A percentile compares a stretch with the other conserved stretches of the same genome.
phyloP scores from a whole-genome alignment of 2,329 filamentous ascomycete species.

The Fusarium annulatum region DNA sequence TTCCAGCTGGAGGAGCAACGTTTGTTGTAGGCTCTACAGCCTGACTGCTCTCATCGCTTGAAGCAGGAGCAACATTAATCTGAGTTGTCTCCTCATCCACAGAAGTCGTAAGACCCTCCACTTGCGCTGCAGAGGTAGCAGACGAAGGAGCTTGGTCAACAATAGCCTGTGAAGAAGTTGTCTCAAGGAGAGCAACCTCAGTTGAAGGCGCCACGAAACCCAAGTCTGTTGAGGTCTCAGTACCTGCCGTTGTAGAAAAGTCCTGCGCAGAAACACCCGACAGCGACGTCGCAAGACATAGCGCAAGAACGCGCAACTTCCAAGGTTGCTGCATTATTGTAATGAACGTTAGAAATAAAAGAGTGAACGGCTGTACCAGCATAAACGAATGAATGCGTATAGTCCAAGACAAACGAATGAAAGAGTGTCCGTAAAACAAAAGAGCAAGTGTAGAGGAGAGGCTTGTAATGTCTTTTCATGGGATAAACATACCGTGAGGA shows the following conservation, averaged over 20 bases:
- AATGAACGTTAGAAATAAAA: neutral
- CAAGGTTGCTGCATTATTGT: conserved; percentile 3
- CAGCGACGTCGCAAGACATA: neutral
- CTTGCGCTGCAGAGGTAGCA: neutral
- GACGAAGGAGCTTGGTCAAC: neutral
- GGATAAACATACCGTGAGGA: neutral
- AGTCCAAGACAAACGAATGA: neutral
- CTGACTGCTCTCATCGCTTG: neutral
- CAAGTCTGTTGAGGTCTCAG: neutral
- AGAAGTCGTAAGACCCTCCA: neutral
- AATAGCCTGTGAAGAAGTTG: neutral
- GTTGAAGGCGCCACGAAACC: neutral
- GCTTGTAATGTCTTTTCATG: conserved; percentile 4
- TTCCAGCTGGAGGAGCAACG: neutral
- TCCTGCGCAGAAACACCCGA: neutral
- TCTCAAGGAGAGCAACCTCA: neutral
- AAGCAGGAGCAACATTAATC: neutral
- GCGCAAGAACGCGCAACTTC: conserved; percentile 18
- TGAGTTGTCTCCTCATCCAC: neutral
- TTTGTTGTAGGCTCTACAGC: neutral
- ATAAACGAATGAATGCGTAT: neutral
- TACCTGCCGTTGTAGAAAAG: neutral
- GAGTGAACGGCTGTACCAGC: neutral
- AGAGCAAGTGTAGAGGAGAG: neutral
- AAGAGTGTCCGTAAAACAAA: neutral